Conservation (phyloP, 106 monocot species). For the Dactylorhiza incarnata region DNA sequence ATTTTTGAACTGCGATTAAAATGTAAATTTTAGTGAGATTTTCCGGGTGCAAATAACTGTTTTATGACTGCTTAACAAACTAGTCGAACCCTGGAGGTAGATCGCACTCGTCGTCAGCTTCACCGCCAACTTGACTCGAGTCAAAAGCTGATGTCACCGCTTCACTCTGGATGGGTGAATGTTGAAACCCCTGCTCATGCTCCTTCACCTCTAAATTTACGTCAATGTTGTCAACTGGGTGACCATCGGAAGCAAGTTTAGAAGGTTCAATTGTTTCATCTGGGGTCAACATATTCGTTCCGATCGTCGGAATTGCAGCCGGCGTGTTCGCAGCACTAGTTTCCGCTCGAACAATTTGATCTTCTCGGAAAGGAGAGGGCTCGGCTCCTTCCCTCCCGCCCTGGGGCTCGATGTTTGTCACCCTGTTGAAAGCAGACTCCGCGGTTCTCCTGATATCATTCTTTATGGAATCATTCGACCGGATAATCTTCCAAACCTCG, state of each 20-base stretch:
- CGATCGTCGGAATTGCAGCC: slow-evolving; percentile 7
- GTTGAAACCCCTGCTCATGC: background rate
- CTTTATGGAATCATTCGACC: slow-evolving; percentile 38
- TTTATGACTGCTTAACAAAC: too few relatives aligned
- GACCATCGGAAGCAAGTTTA: slow-evolving; percentile 26
- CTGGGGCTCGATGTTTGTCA: slow-evolving; percentile 33
- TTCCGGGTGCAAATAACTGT: too few relatives aligned
- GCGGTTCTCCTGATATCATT: slow-evolving; percentile 53
- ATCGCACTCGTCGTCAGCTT: slow-evolving; percentile 57
- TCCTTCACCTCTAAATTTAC: background rate
- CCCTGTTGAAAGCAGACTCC: slow-evolving; percentile 53
- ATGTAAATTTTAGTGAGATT: too few relatives aligned
- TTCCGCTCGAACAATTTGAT: slow-evolving; percentile 1
- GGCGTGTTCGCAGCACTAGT: slow-evolving; percentile 10
- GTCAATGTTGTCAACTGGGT: background rate
- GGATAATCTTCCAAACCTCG: slow-evolving; percentile 78
- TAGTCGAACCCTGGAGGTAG: slow-evolving; percentile 69
- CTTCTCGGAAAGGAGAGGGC: slow-evolving; percentile 4
- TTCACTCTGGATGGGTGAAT: background rate
- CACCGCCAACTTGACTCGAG: background rate
- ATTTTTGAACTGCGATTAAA: too few relatives aligned
- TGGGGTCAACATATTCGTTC: slow-evolving; percentile 5
- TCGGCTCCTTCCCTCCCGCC: slow-evolving; percentile 3
- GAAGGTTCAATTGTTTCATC: slow-evolving; percentile 43
- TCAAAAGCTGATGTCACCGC: slow-evolving; percentile 14